A percentile compares a stretch with the other conserved stretches of the same genome.
Conservation (phyloP, 2,329 filamentous ascomycete species). For the Setomelanomma holmii region DNA sequence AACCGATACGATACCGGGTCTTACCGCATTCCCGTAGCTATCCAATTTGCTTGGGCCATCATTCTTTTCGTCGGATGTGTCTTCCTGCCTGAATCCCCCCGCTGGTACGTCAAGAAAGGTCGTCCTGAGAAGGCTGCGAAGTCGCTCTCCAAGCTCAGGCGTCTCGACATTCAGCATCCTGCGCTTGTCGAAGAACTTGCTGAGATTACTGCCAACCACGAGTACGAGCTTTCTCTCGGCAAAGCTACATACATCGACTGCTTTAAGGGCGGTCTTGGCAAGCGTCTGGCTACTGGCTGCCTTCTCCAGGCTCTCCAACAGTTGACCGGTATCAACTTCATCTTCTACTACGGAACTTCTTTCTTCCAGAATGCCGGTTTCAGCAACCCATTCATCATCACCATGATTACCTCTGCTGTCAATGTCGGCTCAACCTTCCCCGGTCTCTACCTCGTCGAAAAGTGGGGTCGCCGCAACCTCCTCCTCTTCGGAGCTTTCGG, state of each 20-base stretch:
- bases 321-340: conserved; percentile 62
- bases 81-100: conserved; percentile 78
- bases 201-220: conserved; percentile 72
- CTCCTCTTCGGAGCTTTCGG: conserved; percentile 77
- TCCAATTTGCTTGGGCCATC: conserved; percentile 77
- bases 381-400: conserved; percentile 67
- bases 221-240: conserved; percentile 72
- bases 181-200: conserved; percentile 67
- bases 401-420: conserved; percentile 77
- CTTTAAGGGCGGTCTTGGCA: conserved; percentile 57
- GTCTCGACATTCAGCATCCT: conserved; percentile 65
- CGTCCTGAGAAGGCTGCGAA: conserved; percentile 69
- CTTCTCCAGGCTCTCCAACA: conserved; percentile 81
- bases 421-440: conserved; percentile 80
- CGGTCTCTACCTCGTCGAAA: conserved; percentile 78
- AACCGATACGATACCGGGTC: conserved; percentile 65
- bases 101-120: conserved; percentile 70
- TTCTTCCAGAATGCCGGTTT: conserved; percentile 52
- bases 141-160: conserved; percentile 67
- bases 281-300: conserved; percentile 76
- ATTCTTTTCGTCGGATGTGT: conserved; percentile 67
- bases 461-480: conserved; percentile 76
- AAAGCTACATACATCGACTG: conserved; percentile 54
- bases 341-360: conserved; percentile 53
- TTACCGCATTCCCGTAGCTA: conserved; percentile 77